phyloP scores from a whole-genome alignment of 2,329 filamentous ascomycete species.

The Nannizziopsis arthrosporioides region DNA sequence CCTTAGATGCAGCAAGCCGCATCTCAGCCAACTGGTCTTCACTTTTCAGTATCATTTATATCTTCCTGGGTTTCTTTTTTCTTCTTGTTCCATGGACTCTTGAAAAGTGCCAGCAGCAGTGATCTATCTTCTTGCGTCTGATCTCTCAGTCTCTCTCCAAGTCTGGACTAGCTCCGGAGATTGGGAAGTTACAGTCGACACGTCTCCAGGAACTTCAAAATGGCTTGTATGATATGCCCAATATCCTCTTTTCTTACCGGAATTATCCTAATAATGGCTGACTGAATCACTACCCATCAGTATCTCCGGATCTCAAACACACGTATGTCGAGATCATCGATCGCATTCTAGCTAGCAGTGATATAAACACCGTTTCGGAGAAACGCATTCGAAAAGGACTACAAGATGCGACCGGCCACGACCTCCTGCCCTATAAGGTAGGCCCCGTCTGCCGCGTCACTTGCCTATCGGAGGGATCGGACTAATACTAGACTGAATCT shows the following conservation, averaged over 20 bases:
- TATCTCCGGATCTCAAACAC: conserved; percentile 39
- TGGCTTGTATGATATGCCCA: conserved; percentile 12
- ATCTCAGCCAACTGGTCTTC: background rate
- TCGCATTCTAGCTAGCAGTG: conserved; percentile 47
- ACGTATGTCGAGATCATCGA: conserved; percentile 51
- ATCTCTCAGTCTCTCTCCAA: background rate
- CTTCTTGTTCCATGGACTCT: background rate
- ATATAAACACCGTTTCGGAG: conserved; percentile 53
- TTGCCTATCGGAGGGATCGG: background rate
- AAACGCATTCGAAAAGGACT: conserved; percentile 54
- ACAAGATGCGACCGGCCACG: conserved; percentile 48
- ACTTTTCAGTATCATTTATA: background rate
- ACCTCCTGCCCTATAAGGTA: conserved; percentile 53
- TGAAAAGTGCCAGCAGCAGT: background rate
- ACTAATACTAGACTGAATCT: background rate
- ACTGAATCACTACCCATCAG: conserved; percentile 22
- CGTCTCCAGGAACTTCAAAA: conserved; percentile 1
- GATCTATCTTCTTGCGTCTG: background rate
- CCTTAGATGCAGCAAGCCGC: conserved; percentile 3
- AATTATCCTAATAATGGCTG: background rate
- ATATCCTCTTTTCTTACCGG: background rate
- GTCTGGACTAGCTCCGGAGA: background rate
- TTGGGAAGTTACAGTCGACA: background rate
- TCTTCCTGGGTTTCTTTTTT: background rate
- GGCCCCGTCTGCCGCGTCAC: background rate